These are phyloP conservation scores for Bigelowiella natans DNA, from an alignment of 78 protist species.

Conservation along the genomic window DNA sequence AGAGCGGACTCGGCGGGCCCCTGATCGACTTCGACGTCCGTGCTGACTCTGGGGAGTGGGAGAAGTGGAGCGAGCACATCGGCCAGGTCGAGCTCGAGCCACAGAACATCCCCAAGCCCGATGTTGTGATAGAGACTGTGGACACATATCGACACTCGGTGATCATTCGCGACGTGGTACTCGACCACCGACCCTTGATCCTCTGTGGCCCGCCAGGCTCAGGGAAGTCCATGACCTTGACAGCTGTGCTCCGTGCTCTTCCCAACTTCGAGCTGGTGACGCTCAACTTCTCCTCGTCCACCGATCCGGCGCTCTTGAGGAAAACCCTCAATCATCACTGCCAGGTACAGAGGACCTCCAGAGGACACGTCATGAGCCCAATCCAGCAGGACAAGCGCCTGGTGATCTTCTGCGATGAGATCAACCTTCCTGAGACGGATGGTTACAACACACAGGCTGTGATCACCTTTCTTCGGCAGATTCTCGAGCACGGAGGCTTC, in stretches of 20 bases:
- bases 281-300: constrained; percentile 78
- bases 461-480: constrained; percentile 81
- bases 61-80: constrained; percentile 50
- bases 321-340: constrained; percentile 72
- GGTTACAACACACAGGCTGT: constrained; percentile 91
- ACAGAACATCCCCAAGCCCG: constrained; percentile 34
- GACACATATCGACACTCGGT: constrained; percentile 92
- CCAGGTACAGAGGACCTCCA: constrained; percentile 51
- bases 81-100: constrained; percentile 21
- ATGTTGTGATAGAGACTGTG: constrained; percentile 84
- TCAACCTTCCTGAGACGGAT: constrained; percentile 87
- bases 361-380: constrained; percentile 59
- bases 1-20: constrained; percentile 10
- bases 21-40: constrained; percentile 64
- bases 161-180: constrained; percentile 71
- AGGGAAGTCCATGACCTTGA: constrained; percentile 92
- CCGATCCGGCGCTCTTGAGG: constrained; percentile 71
- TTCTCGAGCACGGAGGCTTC: constrained; percentile 89
- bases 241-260: constrained; percentile 51
- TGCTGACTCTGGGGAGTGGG: constrained; percentile 69
- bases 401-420: constrained; percentile 90
- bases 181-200: constrained; percentile 67
- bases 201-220: constrained; percentile 96
- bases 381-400: constrained; percentile 55
- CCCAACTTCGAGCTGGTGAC: constrained; percentile 69